These are phyloP conservation scores for Moesziomyces sp. DNA, from an alignment of 1,284 basidiomycete genomes.

Conservation along the genomic window DNA sequence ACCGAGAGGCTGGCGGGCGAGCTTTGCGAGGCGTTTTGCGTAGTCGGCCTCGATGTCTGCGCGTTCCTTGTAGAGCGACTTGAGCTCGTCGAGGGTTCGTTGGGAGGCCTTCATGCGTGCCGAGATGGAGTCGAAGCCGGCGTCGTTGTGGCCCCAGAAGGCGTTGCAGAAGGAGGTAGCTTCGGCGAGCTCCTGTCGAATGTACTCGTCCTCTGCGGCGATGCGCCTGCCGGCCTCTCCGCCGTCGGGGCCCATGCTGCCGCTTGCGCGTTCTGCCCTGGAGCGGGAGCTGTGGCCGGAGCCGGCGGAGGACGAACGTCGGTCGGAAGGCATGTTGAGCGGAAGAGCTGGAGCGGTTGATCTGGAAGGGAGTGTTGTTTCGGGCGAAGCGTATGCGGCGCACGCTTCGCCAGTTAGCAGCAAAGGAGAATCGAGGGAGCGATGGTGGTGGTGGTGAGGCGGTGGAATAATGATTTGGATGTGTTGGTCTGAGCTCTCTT, in stretches of 20 bases:
- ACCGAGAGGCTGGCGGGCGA: conserved; percentile 82
- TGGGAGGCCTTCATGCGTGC: conserved; percentile 84
- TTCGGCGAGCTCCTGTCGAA: conserved; percentile 67
- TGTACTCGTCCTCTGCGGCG: conserved; percentile 59
- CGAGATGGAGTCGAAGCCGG: conserved; percentile 89
- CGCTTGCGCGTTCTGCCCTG: conserved; percentile 35
- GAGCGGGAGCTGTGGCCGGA: conserved; percentile 51
- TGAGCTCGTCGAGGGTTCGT: conserved; percentile 89
- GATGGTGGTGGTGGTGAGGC: too few relatives aligned
- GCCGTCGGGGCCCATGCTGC: conserved; percentile 54
- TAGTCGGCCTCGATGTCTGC: conserved; percentile 93
- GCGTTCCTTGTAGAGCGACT: conserved; percentile 87
- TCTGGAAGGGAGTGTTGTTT: too few relatives aligned
- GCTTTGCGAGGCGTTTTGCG: conserved; percentile 83
- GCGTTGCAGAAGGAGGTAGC: conserved; percentile 88
- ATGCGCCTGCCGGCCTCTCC: conserved; percentile 53
- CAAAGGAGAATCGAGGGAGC: too few relatives aligned
- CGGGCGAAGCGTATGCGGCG: too few relatives aligned
- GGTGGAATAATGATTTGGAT: neutral
- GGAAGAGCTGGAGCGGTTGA: neutral
- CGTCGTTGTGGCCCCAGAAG: conserved; percentile 82
- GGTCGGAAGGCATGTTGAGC: conserved; percentile 48
- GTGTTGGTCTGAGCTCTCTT: conserved; percentile 13
- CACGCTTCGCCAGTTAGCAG: too few relatives aligned
- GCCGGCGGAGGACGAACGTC: conserved; percentile 45